A percentile compares a stretch with the other conserved stretches of the same genome.
phyloP scores from a whole-genome alignment of 352 stramenopile genomes.

The Pythium biforme region DNA sequence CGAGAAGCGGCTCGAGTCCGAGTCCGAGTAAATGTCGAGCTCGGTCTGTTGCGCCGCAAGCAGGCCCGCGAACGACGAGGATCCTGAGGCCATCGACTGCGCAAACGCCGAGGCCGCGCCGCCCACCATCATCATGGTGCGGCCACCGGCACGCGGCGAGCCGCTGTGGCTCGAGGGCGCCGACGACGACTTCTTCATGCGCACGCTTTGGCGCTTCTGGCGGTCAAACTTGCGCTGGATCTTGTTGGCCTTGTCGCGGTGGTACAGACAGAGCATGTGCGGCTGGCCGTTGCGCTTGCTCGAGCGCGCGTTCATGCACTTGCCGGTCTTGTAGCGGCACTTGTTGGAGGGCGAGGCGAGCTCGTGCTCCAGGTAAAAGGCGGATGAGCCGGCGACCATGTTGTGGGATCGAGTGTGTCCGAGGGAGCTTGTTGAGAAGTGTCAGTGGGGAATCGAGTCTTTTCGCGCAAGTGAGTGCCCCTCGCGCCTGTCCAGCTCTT shows the following conservation, averaged over 20 bases:
- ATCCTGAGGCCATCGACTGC: slow-evolving; percentile 18
- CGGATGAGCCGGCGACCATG: slow-evolving; percentile 17
- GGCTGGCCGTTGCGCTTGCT: slow-evolving; percentile 84
- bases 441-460: neutral
- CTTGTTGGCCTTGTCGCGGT: slow-evolving; percentile 88
- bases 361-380: slow-evolving; percentile 16
- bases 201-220: slow-evolving; percentile 79
- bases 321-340: slow-evolving; percentile 88
- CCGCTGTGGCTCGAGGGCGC: neutral
- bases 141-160: neutral
- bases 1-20: slow-evolving; percentile 59
- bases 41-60: slow-evolving; percentile 24
- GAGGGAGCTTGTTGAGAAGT: slow-evolving; percentile 6
- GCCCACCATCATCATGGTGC: neutral
- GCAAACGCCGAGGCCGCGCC: slow-evolving; percentile 21
- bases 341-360: slow-evolving; percentile 17
- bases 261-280: slow-evolving; percentile 86
- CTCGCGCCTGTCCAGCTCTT: slow-evolving; percentile 3
- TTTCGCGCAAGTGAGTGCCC: neutral
- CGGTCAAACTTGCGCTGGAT: slow-evolving; percentile 89
- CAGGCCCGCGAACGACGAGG: slow-evolving; percentile 28
- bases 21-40: slow-evolving; percentile 67
- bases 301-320: slow-evolving; percentile 79
- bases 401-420: neutral
- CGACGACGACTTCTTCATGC: slow-evolving; percentile 42